Conservation (phyloP, 2,329 filamentous ascomycete genomes). For the Arthroderma uncinatum region DNA sequence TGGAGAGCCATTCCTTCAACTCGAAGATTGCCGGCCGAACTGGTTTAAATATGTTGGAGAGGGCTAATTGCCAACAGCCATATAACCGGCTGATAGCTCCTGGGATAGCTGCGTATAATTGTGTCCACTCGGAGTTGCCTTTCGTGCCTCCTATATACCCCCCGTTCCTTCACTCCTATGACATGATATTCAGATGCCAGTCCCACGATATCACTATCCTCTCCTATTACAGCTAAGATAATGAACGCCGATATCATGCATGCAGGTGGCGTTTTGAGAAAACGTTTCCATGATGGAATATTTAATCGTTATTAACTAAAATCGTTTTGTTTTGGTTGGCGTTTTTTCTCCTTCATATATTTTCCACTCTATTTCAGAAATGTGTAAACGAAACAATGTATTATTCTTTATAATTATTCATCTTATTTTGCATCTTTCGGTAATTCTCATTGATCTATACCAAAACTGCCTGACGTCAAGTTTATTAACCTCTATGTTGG, state of each 20-base stretch:
- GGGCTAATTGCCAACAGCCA: slow-evolving; percentile 30
- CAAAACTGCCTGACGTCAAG: neutral
- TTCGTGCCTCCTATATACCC: neutral
- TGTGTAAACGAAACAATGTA: neutral
- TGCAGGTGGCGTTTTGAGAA: neutral
- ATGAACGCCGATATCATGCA: neutral
- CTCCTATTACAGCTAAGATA: neutral
- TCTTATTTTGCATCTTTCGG: neutral
- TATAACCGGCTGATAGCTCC: neutral
- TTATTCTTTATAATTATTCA: neutral
- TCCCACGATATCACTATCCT: neutral
- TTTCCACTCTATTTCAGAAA: neutral
- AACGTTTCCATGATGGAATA: neutral
- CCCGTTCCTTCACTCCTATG: neutral
- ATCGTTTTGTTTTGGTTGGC: neutral
- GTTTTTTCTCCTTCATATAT: neutral
- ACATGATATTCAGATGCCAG: neutral
- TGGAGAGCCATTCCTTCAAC: slow-evolving; percentile 71
- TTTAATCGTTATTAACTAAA: neutral
- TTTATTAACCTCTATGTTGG: neutral
- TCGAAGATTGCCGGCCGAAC: slow-evolving; percentile 87
- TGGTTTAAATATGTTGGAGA: slow-evolving; percentile 95
- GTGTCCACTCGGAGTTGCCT: neutral
- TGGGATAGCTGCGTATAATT: neutral
- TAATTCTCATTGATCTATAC: neutral